Evolutionary conservation across 139 green algal genomes (phyloP), one percentile per base, ranked within the genome.

Genomic region (Chlorella vulgaris): DNA sequence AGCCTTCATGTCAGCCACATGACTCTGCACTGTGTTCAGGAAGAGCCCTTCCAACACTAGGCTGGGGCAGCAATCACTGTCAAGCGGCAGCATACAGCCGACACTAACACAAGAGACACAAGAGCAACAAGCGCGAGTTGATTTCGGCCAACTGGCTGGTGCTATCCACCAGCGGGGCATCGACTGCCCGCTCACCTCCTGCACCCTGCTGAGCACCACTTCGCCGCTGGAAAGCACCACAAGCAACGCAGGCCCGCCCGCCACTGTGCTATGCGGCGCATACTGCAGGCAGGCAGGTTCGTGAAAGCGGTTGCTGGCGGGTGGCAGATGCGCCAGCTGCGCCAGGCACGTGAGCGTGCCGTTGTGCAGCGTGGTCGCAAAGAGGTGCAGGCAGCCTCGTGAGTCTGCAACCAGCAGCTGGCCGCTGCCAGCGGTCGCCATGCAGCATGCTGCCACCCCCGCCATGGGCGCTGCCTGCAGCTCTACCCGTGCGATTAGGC

Each of bases 261-360:
- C 76, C 61, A 81, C 62, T 42, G 43, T 3, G 76, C 61, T 31
- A 42, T 74, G 19, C 29, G 42, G 42, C 42, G 65, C 2, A 22
- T 39, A 63, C 62, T 81, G 35, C 76, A 81, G 40, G 31, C 61
- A 67, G 21, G 76, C 61, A 0, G 62, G 61, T 33, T 81, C 76
- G 42, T 63, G 58, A 19, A 29, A 81, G 22, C 58, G 39, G 5
- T 39, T 39, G 15, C 74, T 15, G 58, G 55, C n/a, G 10, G 74
- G 60, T 2, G 38, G 58, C 3, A 81, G 40, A 39, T n/a, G 31
- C 28, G 58, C 55, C 58, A 81, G 74, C 39, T 13, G 74, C 5
- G 22, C 33, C 42, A 70, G 40, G 6, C 15, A 21, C n/a, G 29
- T 40, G 35, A 81, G 62, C 19, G n/a, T 6, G 0, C 76, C 76